These are phyloP conservation scores for Paracorniculantispora psalliotae DNA, from an alignment of 2,329 filamentous ascomycete species.

Conservation along the genomic window DNA sequence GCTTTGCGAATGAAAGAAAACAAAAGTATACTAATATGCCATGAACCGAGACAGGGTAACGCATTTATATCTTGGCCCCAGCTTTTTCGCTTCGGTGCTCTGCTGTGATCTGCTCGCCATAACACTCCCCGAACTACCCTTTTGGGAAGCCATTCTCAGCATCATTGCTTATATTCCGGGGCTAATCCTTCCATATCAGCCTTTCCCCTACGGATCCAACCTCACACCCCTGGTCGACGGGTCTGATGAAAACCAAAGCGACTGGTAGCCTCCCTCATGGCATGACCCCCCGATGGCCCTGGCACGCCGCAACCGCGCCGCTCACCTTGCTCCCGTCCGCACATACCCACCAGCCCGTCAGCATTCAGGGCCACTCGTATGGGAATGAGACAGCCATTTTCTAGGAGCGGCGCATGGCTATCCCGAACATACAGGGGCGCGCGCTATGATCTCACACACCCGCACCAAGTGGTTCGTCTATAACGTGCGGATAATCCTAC, in stretches of 20 bases:
- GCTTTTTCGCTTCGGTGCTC: not conserved
- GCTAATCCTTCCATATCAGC: not conserved
- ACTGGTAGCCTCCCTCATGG: too few species aligned
- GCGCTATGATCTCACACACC: not conserved
- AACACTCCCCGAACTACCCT: not conserved
- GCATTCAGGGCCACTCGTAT: not conserved
- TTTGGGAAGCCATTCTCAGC: not conserved
- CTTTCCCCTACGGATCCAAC: not conserved
- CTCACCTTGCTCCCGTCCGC: not conserved
- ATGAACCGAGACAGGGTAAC: not conserved
- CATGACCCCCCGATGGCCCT: not conserved
- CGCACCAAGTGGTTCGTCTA: not conserved
- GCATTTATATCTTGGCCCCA: not conserved
- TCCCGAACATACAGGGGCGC: not conserved
- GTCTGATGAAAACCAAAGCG: too few species aligned
- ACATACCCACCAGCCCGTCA: not conserved
- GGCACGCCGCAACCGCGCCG: not conserved
- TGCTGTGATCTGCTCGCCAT: not conserved
- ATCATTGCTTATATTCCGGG: not conserved
- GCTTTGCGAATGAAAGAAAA: not conserved
- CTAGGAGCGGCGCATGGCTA: not conserved
- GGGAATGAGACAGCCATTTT: not conserved
- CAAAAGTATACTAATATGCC: not conserved
- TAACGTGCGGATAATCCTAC: not conserved
- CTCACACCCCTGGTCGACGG: slow-evolving; percentile 3